Evolutionary conservation across 768 basidiomycete species (phyloP), one percentile per base, ranked within the genome.

Genomic region (Kwoniella botswanensis): DNA sequence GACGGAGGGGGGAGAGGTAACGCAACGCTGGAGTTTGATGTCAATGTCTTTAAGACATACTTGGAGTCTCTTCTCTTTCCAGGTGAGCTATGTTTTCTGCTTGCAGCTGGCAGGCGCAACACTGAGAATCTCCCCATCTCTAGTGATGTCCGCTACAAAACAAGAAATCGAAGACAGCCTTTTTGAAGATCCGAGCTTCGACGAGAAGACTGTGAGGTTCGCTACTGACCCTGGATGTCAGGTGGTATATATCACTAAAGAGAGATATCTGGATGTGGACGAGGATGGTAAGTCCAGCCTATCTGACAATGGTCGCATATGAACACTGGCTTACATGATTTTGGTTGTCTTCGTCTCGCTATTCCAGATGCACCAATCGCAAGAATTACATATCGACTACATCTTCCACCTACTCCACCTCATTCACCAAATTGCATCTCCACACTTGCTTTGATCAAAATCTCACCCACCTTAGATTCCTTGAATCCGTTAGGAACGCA

Each of bases 371-470:
- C 56, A 17, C 69, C 68, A 3, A 58, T 74, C 22, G 52, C 72
- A 11, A 63, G 72, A 7, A 70, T 81, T 60, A 62, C 69, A 57
- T 85, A 84, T 74, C 76, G 79, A n/a, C 70, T 85, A 0, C 76
- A 78, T 50, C 74, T 82, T 56, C 84, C 71, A 61, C 91, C 35
- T 88, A 92, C 71, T 87, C 98, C 67, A 86, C 87, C n/a, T 92
- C 76, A 97, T 85, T 89, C 93, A 56, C 85, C 91, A 7, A 88
- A 90, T 53, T 89, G 92, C 84, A 86, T 90, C 65, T 92, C 91
- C 21, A 95, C 94, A 0, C 88, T 99, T 58, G 94, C 95, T 26
- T 87, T 99, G 82, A 98, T 99, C 86, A 98, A 98, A 84, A 92
- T 94, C 65, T 88, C 89, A 21, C 89, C 91, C 1, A 89, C 89